Percentiles rank a stretch among this genome's conserved stretches.
These are phyloP conservation scores for Colletotrichum orchidophilum DNA, from an alignment of 2,329 filamentous ascomycete genomes.

Conservation along the genomic window DNA sequence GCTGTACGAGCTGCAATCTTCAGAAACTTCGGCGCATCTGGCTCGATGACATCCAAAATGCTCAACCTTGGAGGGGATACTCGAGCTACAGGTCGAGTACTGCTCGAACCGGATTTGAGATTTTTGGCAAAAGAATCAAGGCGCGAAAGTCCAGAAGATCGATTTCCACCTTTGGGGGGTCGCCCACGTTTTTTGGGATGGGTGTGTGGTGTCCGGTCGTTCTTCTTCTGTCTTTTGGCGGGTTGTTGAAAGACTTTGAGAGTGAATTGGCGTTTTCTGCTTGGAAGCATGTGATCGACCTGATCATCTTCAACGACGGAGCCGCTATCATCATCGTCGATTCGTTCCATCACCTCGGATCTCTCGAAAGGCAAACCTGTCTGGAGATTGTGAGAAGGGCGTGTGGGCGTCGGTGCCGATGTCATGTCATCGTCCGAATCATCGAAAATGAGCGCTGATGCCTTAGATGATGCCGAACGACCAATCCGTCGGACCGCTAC, in stretches of 20 bases:
- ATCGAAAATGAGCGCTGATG: constrained; percentile 46
- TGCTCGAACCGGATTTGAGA: neutral
- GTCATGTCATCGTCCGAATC: constrained; percentile 55
- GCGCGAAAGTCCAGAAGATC: neutral
- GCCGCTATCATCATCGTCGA: constrained; percentile 46
- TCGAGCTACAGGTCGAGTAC: constrained; percentile 37
- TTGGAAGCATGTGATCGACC: constrained; percentile 61
- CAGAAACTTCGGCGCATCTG: constrained; percentile 64
- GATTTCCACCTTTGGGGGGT: neutral
- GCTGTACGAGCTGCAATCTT: constrained; percentile 69
- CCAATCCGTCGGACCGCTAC: constrained; percentile 57
- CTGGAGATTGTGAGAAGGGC: neutral
- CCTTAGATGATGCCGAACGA: constrained; percentile 36
- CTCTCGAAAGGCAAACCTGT: neutral
- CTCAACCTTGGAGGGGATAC: constrained; percentile 57
- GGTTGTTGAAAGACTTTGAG: constrained; percentile 38
- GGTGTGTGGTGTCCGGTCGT: constrained; percentile 26
- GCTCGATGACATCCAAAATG: constrained; percentile 68
- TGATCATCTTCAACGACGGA: constrained; percentile 60
- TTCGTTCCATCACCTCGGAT: neutral
- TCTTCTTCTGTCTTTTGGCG: constrained; percentile 39
- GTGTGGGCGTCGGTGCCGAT: neutral
- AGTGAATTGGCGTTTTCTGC: constrained; percentile 50
- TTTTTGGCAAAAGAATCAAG: constrained; percentile 9
- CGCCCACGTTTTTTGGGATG: constrained; percentile 39